These are phyloP conservation scores for Salisapilia sapeloensis DNA, from an alignment of 352 stramenopile species.

Conservation along the genomic window DNA sequence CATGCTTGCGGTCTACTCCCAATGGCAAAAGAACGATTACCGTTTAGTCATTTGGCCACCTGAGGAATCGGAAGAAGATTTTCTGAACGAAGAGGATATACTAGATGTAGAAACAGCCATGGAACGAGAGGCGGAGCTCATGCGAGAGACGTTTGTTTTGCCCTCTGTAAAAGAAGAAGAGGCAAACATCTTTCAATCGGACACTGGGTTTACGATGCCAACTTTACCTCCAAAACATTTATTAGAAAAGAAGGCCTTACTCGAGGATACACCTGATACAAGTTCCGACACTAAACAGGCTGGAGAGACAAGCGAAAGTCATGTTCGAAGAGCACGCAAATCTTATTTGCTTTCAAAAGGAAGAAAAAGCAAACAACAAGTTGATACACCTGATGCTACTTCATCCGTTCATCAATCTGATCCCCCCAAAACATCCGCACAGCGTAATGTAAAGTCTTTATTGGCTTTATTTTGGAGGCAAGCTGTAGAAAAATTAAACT, in stretches of 20 bases:
- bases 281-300: too few relatives aligned
- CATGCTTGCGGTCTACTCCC: slow-evolving; percentile 43
- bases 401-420: background rate
- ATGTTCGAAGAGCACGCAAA: too few relatives aligned
- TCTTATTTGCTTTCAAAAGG: background rate
- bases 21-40: slow-evolving; percentile 76
- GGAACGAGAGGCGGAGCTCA: slow-evolving; percentile 54
- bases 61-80: slow-evolving; percentile 64
- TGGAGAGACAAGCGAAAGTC: too few relatives aligned
- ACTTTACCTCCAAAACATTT: slow-evolving; percentile 34
- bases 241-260: too few relatives aligned
- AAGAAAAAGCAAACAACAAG: background rate
- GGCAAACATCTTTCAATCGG: slow-evolving; percentile 31
- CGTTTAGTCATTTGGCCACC: slow-evolving; percentile 66
- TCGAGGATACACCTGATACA: too few relatives aligned
- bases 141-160: slow-evolving; percentile 64
- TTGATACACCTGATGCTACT: too few relatives aligned
- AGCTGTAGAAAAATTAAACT: too few relatives aligned
- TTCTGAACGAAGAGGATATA: slow-evolving; percentile 62
- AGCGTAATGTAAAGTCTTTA: background rate
- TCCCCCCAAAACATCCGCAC: background rate
- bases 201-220: slow-evolving; percentile 68
- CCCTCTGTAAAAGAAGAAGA: slow-evolving; percentile 48
- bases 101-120: slow-evolving; percentile 46
- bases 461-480: too few relatives aligned